Base-by-base conservation (phyloP, 164 flowering plant genomes). In the Liriodendron chinense region DNA sequence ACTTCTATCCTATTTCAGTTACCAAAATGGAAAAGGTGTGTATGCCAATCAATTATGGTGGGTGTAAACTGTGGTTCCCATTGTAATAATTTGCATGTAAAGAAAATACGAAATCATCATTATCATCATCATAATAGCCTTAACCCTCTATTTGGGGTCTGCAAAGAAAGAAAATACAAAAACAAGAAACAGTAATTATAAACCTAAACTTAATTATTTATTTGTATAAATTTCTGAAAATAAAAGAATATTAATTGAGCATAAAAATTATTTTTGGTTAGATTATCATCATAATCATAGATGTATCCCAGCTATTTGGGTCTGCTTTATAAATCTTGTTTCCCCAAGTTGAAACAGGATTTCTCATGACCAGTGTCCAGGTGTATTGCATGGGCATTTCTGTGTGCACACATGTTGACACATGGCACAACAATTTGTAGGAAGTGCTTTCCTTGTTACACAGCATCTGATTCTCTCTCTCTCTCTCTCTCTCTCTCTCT, bases 401-500 rank as follows among this genome's bases (percentile, higher is more conserved):
- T 12, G 59, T 53, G 13, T 53, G 59, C 59, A 53, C 13, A 53
- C 16, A 53, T 53, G 59, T 12, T 53, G 53, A 49, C 9, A 7
- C 53, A 49, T 49, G 18, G 59, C 59, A 53, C 20, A 10, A 53
- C 59, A 12, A 16, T 12, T 53, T 10, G 16, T 53, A 16, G 13
- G 18, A 16, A 53, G 59, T 53, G 59, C 13, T 13, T 12, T 12
- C 13, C 59, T 53, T 53, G 1, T 53, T 53, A 12, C 18, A 53
- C 18, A 53, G 59, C 59, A 53, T 53, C 43, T 22, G 24, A 1
- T 9, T 23, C 67, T 64, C 67, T 64, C 26, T 64, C 69, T 66
- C 69, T 66, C 69, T 66, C 69, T 28, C 69, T 66, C 47, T 93
- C 84, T 48, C 21, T 50, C 25, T 21, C 14, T 75, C 50, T 49